Evolutionary conservation across 2,329 filamentous ascomycete genomes (phyloP).

Genomic region (Talaromyces albobiverticillius): DNA sequence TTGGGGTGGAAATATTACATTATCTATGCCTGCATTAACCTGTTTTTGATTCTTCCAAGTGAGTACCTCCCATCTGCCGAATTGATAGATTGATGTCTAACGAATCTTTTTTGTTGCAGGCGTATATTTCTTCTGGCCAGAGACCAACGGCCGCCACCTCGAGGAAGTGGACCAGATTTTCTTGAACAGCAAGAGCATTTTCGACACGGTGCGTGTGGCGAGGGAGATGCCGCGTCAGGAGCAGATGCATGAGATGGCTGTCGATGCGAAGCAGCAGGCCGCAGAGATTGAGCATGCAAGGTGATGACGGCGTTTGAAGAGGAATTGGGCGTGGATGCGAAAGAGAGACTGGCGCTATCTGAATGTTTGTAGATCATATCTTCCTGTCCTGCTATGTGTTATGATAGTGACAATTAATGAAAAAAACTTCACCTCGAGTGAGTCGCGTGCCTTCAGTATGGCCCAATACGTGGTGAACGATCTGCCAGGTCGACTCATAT

Average conservation of each 20-base stretch:
- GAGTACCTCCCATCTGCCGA: neutral
- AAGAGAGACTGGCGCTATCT: too few relatives aligned
- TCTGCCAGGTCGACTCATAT: too few relatives aligned
- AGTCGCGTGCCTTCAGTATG: too few relatives aligned
- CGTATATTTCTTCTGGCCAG: neutral
- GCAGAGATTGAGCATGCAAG: neutral
- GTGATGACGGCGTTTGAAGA: too few relatives aligned
- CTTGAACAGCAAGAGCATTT: neutral
- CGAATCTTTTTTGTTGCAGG: neutral
- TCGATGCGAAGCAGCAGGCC: neutral
- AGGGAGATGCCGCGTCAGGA: neutral
- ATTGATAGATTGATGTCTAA: too few relatives aligned
- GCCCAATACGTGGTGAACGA: too few relatives aligned
- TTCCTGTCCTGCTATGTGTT: too few relatives aligned
- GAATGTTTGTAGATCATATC: too few relatives aligned
- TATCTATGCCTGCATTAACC: constrained; percentile 39
- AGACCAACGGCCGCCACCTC: neutral
- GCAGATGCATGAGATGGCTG: neutral
- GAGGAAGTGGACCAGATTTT: neutral
- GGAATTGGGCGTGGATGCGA: too few relatives aligned
- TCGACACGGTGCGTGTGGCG: neutral
- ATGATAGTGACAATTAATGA: too few relatives aligned
- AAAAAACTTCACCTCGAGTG: too few relatives aligned
- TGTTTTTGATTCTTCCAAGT: constrained; percentile 19
- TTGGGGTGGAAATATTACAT: constrained; percentile 50